These are phyloP conservation scores for Boletus sp. DNA, from an alignment of 768 basidiomycete genomes.

Conservation along the genomic window DNA sequence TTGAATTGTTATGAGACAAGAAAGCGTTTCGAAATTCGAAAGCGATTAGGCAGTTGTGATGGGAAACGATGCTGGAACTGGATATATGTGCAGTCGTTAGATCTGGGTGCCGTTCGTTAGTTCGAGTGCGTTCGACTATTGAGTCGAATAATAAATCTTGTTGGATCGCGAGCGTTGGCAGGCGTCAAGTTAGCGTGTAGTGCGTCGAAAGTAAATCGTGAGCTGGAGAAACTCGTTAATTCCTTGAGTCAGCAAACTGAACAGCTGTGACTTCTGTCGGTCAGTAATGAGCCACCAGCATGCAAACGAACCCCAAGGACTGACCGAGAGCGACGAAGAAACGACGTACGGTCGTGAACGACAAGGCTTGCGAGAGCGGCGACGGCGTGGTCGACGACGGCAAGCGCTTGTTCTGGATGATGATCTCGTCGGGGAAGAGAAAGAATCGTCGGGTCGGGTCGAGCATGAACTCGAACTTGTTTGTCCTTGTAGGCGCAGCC, in stretches of 20 bases:
- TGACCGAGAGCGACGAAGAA: constrained; percentile 23
- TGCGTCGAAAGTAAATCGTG: constrained; percentile 20
- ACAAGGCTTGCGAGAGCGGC: constrained; percentile 17
- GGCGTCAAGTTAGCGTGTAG: constrained; percentile 14
- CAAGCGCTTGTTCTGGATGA: constrained; percentile 20
- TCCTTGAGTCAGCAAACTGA: constrained; percentile 19
- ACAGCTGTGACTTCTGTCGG: constrained; percentile 1
- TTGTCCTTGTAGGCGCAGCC: constrained; percentile 27
- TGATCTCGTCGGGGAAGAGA: constrained; percentile 16
- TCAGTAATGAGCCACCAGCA: neutral
- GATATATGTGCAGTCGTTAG: constrained; percentile 22
- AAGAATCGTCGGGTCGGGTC: constrained; percentile 3
- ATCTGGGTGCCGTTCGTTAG: constrained; percentile 21
- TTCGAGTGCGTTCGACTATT: constrained; percentile 16
- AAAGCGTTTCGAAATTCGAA: constrained; percentile 11
- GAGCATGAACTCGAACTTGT: constrained; percentile 33
- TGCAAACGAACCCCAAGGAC: neutral
- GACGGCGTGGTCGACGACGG: constrained; percentile 5
- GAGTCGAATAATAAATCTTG: constrained; percentile 19
- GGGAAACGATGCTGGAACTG: neutral
- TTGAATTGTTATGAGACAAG: constrained; percentile 28
- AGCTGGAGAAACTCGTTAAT: constrained; percentile 25
- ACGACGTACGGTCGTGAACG: constrained; percentile 27
- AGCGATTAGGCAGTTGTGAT: constrained; percentile 9
- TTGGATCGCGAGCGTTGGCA: constrained; percentile 15